phyloP scores from a whole-genome alignment of 331 rosid species.

The Spiraea crenata region DNA sequence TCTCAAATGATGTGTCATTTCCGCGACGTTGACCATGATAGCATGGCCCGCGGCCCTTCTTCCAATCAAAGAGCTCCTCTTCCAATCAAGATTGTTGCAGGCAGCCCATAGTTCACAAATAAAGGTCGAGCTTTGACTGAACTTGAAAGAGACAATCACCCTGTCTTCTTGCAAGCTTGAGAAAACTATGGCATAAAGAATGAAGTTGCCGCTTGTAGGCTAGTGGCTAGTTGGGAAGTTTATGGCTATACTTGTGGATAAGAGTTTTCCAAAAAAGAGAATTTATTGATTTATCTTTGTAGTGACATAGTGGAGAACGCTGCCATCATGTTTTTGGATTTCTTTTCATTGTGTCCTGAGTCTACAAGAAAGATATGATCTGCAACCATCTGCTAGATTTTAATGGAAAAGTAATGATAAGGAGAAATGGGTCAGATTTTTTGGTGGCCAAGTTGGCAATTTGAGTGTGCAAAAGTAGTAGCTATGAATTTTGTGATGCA shows the following conservation, averaged over 20 bases:
- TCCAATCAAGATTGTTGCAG: neutral
- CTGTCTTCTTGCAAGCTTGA: neutral
- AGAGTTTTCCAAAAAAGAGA: neutral
- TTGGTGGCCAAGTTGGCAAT: slow-evolving; percentile 10
- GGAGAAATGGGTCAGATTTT: neutral
- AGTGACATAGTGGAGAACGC: neutral
- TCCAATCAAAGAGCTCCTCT: no score
- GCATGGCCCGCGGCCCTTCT: no score
- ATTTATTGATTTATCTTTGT: neutral
- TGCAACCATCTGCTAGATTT: neutral
- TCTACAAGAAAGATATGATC: neutral
- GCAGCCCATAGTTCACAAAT: slow-evolving; percentile 1
- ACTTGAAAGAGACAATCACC: slow-evolving; percentile 4
- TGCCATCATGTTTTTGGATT: neutral
- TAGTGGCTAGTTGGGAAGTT: neutral
- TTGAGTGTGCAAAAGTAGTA: neutral
- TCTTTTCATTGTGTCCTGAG: neutral
- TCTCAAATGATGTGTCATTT: no score
- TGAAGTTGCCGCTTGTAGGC: neutral
- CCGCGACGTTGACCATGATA: no score
- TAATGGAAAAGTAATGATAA: neutral
- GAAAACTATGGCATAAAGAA: neutral
- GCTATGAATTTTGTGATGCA: neutral
- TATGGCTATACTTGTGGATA: neutral
- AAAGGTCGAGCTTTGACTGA: neutral